Base-by-base conservation (phyloP, 352 stramenopile genomes). In the Phytophthora meadii region DNA sequence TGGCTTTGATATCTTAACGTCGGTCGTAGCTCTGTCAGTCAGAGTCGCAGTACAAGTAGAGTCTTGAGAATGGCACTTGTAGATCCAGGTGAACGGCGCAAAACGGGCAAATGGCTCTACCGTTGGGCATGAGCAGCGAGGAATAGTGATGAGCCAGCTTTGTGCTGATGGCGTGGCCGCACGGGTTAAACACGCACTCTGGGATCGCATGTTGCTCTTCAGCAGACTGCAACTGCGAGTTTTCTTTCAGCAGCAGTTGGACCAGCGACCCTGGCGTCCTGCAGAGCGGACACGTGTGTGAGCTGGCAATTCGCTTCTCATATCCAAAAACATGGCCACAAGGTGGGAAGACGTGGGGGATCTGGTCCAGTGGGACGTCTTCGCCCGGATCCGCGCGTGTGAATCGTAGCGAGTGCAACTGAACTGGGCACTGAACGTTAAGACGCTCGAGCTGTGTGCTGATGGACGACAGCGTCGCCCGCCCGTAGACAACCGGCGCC, bases 321-420 rank as follows among this genome's bases (percentile, higher is more conserved):
- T 81, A 94, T 7, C 86, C 86, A 54, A 90, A 92, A 1, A 94
- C 86, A 45, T 94, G 86, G n/a, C 86, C 86, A 39, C 86, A 94
- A 2, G 82, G 79, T 0, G 86, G 71, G 49, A 92, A 94, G 14
- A 94, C 86, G 50, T 93, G 79, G 8, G 86, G 83, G 17, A 88
- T 81, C 59, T 91, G 72, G 42, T 84, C 70, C 4, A 72, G 60
- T 11, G 86, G 70, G 25, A 88, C 68, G 1, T 82, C 68, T 63
- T 88, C 78, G n/a, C 76, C 74, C 17, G 61, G 51, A 19, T 61
- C 54, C 1, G 63, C 42, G 6, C 70, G 73, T 7, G 71, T 79
- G 42, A 94, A 94, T 4, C 75, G 77, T 27, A 94, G 68, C 19
- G 76, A 63, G 34, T 92, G 81, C n/a, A 92, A 63, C 49, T 92